Conservation (phyloP, 2,329 filamentous ascomycete species). For the Metarhizium anisopliae region DNA sequence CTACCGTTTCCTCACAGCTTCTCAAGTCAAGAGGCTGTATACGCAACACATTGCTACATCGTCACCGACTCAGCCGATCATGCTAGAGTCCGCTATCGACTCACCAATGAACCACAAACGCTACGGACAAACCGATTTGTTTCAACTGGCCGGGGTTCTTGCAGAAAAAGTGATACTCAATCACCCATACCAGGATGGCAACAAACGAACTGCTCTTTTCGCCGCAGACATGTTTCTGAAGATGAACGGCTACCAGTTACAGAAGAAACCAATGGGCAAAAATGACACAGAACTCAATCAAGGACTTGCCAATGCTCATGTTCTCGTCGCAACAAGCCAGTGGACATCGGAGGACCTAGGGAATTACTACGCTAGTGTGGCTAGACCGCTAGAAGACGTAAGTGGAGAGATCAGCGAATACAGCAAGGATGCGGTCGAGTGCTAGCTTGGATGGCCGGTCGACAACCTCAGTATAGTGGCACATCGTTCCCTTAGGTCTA, state of each 20-base stretch:
- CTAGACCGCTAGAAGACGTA: conserved; percentile 3
- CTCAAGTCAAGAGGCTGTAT: conserved; percentile 8
- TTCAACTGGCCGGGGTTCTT: conserved; percentile 13
- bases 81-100: conserved; percentile 10
- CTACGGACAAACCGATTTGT: conserved; percentile 12
- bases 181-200: conserved; percentile 14
- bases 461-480: background rate
- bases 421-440: background rate
- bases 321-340: conserved; percentile 8
- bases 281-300: conserved; percentile 4
- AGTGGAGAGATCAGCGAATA: conserved; percentile 1
- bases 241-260: conserved; percentile 13
- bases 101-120: conserved; percentile 10
- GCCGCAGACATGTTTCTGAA: conserved; percentile 15
- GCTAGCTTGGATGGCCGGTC: background rate
- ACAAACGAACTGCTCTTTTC: conserved; percentile 12
- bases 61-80: conserved; percentile 8
- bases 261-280: conserved; percentile 1
- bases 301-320: conserved; percentile 10
- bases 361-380: conserved; percentile 8
- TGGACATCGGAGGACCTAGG: conserved; percentile 13
- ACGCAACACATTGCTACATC: conserved; percentile 1
- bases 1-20: conserved; percentile 11
- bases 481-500: background rate
- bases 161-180: conserved; percentile 14